Evolutionary conservation across 1,139 yeast genomes (phyloP), one percentile per base, ranked within the genome.

Genomic region (Yamadazyma sp.): DNA sequence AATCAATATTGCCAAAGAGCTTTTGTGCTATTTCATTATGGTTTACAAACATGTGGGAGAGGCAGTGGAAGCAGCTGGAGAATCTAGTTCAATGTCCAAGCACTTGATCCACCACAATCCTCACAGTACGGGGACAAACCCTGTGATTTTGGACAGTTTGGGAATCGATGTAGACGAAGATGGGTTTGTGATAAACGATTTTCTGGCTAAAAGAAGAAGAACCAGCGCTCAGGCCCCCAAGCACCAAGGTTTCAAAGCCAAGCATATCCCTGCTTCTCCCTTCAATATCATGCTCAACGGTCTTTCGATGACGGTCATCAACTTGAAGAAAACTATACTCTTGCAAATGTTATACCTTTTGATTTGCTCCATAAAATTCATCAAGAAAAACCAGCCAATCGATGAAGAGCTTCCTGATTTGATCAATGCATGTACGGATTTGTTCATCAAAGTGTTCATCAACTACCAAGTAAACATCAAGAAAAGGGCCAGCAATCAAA

Each of bases 101-200:
- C 38, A 37, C 20, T 42, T 44, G 23, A 42, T 48, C 31, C 53
- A 53, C 30, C 60, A 58, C 28, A 46, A 56, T 25, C 50, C 55
- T 14, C 59, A 34, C 46, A 48, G 52, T 23, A 50, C 53, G 1
- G 54, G 54, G 17, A 50, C 62, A 6, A 59, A 58, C 41, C 54
- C 61, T 10, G 59, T 58, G 1, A 62, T 62, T 6, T 54, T 63
- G 55, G 64, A 57, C 40, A 60, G 64, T 43, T 55, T 62, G 37
- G 68, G 66, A 14, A 44, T 64, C 20, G 67, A 62, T 47, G 65
- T 63, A 10, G 77, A 71, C 46, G 76, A 71, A 37, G 76, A 72
- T 48, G 77, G 77, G 12, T 70, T 70, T 53, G 73, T 72, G 2
- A 70, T 72, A 11, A 72, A 72, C 46, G 77, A 71, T 49, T 71